These are phyloP conservation scores for Thamnidium elegans DNA, from an alignment of 192 early-diverging fungal species.

Conservation along the genomic window DNA sequence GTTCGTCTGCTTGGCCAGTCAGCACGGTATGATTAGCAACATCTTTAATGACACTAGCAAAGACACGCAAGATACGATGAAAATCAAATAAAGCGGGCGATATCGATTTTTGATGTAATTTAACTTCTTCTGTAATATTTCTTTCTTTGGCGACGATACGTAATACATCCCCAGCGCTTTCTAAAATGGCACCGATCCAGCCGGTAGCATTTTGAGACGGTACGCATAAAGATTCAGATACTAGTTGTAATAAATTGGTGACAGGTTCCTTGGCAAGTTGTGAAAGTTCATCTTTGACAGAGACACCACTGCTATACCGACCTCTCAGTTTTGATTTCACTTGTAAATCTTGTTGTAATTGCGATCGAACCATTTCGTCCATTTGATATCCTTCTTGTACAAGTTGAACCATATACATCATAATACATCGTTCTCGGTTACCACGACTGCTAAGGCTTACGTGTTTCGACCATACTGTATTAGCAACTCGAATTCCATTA, in stretches of 20 bases:
- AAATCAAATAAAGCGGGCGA: slow-evolving; percentile 1
- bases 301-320: background rate
- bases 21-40: slow-evolving; percentile 17
- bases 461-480: slow-evolving; percentile 28
- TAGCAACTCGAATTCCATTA: slow-evolving; percentile 18
- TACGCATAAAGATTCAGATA: slow-evolving; percentile 18
- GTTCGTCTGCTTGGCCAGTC: slow-evolving; percentile 29
- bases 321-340: slow-evolving; percentile 13
- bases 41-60: slow-evolving; percentile 26
- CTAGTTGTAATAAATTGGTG: background rate
- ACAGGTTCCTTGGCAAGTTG: slow-evolving; percentile 5
- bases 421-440: slow-evolving; percentile 28
- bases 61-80: slow-evolving; percentile 15
- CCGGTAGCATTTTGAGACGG: slow-evolving; percentile 2
- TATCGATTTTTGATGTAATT: background rate
- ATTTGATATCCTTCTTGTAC: slow-evolving; percentile 34
- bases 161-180: slow-evolving; percentile 1
- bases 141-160: background rate
- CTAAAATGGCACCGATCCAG: slow-evolving; percentile 26
- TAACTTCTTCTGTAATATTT: background rate
- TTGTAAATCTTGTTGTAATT: slow-evolving; percentile 37
- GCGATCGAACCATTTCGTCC: slow-evolving; percentile 13
- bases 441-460: slow-evolving; percentile 13
- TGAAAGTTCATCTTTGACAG: slow-evolving; percentile 1
- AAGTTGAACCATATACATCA: slow-evolving; percentile 39